Percentiles rank a stretch among this genome's conserved stretches.
phyloP scores from a whole-genome alignment of 352 stramenopile genomes.

The Pythium myriotylum region DNA sequence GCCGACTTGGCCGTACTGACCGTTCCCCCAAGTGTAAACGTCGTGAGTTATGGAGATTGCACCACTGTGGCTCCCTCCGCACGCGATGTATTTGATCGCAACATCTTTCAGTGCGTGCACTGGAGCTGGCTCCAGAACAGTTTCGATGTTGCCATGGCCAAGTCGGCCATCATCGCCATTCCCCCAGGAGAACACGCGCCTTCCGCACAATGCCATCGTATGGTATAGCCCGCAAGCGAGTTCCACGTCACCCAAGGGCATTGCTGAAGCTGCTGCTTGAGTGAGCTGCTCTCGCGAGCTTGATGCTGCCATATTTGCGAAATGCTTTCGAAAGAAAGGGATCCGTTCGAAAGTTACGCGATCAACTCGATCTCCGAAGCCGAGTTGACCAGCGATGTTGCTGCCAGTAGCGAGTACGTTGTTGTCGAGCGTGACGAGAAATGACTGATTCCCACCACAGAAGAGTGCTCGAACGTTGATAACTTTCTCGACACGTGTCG shows the following conservation, averaged over 20 bases:
- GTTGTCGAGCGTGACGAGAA: constrained; percentile 55
- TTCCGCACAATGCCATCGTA: constrained; percentile 45
- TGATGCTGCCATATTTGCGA: background rate
- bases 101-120: constrained; percentile 39
- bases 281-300: constrained; percentile 17
- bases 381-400: constrained; percentile 70
- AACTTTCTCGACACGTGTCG: constrained; percentile 56
- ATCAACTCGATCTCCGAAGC: constrained; percentile 50
- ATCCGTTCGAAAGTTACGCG: constrained; percentile 50
- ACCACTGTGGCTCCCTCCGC: constrained; percentile 63
- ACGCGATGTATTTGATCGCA: constrained; percentile 44
- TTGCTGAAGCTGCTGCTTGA: background rate
- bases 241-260: constrained; percentile 39
- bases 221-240: constrained; percentile 63
- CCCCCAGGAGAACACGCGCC: constrained; percentile 60
- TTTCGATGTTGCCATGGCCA: constrained; percentile 52
- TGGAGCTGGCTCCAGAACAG: constrained; percentile 37
- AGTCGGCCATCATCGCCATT: constrained; percentile 70
- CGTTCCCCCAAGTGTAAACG: constrained; percentile 64
- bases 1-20: constrained; percentile 59
- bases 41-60: constrained; percentile 43
- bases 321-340: constrained; percentile 53
- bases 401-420: constrained; percentile 58
- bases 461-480: constrained; percentile 44
- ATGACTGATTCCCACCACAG: constrained; percentile 61